A percentile compares a stretch with the other conserved stretches of the same genome.
Conservation (phyloP, 768 basidiomycete species). For the Podaxis sp. region DNA sequence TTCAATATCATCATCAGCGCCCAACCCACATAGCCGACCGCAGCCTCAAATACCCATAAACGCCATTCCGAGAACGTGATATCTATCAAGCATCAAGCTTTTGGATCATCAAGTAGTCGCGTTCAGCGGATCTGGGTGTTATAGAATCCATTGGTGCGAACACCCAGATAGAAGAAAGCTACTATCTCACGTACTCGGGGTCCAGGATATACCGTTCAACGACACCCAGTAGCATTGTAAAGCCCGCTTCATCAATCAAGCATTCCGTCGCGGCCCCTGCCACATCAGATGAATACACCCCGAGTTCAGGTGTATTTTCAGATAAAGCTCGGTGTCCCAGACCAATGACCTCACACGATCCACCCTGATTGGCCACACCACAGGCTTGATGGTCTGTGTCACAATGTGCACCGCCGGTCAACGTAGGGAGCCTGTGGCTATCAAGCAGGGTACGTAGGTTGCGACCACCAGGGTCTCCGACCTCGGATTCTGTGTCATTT, state of each 20-base stretch:
- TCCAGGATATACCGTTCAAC: slow-evolving; percentile 31
- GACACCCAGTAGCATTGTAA: slow-evolving; percentile 38
- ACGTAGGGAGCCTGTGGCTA: neutral
- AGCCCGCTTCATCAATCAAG: slow-evolving; percentile 35
- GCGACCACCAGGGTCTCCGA: slow-evolving; percentile 12
- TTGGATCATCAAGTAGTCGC: neutral
- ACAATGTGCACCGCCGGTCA: slow-evolving; percentile 9
- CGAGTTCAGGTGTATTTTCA: neutral
- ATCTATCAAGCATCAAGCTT: neutral
- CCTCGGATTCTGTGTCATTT: slow-evolving; percentile 8
- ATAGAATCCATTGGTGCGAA: neutral
- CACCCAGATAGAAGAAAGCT: neutral
- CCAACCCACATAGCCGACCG: neutral
- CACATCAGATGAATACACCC: slow-evolving; percentile 2
- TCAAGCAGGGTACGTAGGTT: neutral
- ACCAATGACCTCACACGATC: neutral
- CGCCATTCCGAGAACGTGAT: neutral
- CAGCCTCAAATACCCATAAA: neutral
- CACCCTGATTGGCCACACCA: neutral
- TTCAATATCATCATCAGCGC: neutral
- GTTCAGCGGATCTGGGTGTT: neutral
- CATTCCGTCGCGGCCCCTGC: neutral
- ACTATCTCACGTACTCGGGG: slow-evolving; percentile 21
- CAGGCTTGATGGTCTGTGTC: slow-evolving; percentile 8
- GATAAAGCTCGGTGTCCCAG: neutral